These are phyloP conservation scores for Bondarzewia mesenterica DNA, from an alignment of 1,284 basidiomycete species.

Conservation along the genomic window DNA sequence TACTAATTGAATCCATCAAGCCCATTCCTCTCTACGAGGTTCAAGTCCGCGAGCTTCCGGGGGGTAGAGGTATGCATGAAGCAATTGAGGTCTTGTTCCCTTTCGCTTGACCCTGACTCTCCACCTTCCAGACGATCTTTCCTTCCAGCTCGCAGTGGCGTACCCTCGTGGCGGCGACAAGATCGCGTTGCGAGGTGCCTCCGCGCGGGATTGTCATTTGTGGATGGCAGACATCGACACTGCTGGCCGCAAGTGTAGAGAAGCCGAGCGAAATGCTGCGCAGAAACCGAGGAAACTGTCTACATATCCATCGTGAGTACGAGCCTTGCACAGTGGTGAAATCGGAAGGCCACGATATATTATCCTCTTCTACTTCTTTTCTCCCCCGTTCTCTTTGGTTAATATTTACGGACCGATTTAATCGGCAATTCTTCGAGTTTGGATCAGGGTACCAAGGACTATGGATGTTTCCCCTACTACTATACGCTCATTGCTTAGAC, in stretches of 20 bases:
- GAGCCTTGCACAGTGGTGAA: too few species aligned
- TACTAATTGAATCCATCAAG: conserved; percentile 24
- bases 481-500: too few species aligned
- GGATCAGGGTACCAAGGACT: too few species aligned
- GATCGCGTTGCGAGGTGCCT: conserved; percentile 53
- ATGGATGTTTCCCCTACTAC: too few species aligned
- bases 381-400: too few species aligned
- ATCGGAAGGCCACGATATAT: too few species aligned
- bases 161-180: conserved; percentile 73
- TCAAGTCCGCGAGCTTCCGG: conserved; percentile 43
- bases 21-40: conserved; percentile 68
- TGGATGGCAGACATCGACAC: conserved; percentile 50
- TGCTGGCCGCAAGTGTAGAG: conserved; percentile 28
- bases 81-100: too few species aligned
- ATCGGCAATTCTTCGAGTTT: too few species aligned
- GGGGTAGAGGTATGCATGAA: conserved; percentile 34
- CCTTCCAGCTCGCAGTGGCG: conserved; percentile 56
- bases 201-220: conserved; percentile 55
- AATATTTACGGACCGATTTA: too few species aligned
- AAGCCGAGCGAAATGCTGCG: conserved; percentile 21
- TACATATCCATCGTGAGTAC: too few species aligned
- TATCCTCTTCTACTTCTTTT: too few species aligned
- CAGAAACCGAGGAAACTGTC: not conserved
- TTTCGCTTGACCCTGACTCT: conserved; percentile 1
- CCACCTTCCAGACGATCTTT: conserved; percentile 43